Base-by-base conservation (phyloP, 306 rosid species). In the Quercus bicolor region DNA sequence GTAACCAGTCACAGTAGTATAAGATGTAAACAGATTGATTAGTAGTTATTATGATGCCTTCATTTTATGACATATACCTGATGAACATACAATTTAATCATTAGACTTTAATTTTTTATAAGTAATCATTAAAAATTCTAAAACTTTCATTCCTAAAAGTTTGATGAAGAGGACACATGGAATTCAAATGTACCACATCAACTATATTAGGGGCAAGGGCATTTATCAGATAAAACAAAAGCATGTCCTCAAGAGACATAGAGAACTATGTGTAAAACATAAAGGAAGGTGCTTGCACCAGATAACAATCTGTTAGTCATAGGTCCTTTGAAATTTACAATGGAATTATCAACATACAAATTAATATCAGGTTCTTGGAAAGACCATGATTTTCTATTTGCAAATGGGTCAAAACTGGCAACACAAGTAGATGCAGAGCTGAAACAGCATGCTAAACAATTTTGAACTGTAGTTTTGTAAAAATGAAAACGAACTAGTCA, bases 1-100 rank as follows among this genome's bases (percentile, higher is more conserved):
- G 85, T 84, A 95, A 91, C 79, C 98, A 88, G 89, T 34, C 40
- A 34, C 51, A 68, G 78, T 80, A 56, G 60, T 51, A 34, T 28
- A 70, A 65, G 43, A 76, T 48, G 62, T 54, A 20, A 80, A 64
- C 70, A 56, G 74, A 72, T 21, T 5, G 31, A 66, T 20, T 15
- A 52, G 23, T 51, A 84, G 75, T 82, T 56, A 56, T 66, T 61
- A 29, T 21, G 57, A 77, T 16, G 33, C 70, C 28, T 34, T 40
- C 8, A 33, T 7, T 5, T 14, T 73, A 24, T 4, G 24, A 11
- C 26, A n/a, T 12, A 53, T 23, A 45, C 52, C 15, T 5, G 37
- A 33, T 16, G 61, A 28, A 33, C 15, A 45, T 1, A 21, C 43
- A 31, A 11, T 23, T 7, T 19, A 66, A 68, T 12, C 52, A 11